Conservation (phyloP, 2,329 filamentous ascomycete species). For the Emergomyces orientalis region DNA sequence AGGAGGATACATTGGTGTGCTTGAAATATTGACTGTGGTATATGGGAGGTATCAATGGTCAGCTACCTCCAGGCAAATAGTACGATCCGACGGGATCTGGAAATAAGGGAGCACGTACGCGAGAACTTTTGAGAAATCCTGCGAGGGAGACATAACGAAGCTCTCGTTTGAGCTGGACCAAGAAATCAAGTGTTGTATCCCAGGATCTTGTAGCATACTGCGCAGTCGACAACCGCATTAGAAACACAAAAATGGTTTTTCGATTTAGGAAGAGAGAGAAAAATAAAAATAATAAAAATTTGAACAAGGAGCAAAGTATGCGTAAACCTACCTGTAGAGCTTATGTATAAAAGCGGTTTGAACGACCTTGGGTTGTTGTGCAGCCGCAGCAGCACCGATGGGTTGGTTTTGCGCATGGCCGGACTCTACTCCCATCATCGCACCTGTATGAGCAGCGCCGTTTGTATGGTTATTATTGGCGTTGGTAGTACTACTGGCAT, state of each 20-base stretch:
- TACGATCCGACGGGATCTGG: conserved; percentile 11
- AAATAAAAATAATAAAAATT: background rate
- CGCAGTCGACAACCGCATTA: conserved; percentile 6
- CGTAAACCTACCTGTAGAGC: conserved; percentile 72
- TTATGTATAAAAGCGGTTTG: conserved; percentile 99
- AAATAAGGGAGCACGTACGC: conserved; percentile 55
- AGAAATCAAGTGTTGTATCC: conserved; percentile 89
- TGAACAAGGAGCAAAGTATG: conserved; percentile 11
- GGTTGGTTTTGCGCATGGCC: conserved; percentile 23
- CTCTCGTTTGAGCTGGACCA: conserved; percentile 93
- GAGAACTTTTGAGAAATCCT: conserved; percentile 95
- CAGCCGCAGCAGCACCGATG: conserved; percentile 42
- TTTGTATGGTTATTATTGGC: conserved; percentile 18
- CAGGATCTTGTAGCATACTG: conserved; percentile 93
- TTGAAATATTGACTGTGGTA: conserved; percentile 85
- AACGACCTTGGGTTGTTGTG: conserved; percentile 92
- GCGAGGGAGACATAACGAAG: conserved; percentile 96
- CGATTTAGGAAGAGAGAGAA: background rate
- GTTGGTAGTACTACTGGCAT: conserved; percentile 19
- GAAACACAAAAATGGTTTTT: background rate
- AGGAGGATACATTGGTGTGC: conserved; percentile 97
- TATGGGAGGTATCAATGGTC: background rate
- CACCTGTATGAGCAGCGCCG: conserved; percentile 6
- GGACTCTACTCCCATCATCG: conserved; percentile 10
- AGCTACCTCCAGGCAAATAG: background rate